phyloP scores from a whole-genome alignment of 495 filamentous ascomycete species.

The Chaetomium fimeti region DNA sequence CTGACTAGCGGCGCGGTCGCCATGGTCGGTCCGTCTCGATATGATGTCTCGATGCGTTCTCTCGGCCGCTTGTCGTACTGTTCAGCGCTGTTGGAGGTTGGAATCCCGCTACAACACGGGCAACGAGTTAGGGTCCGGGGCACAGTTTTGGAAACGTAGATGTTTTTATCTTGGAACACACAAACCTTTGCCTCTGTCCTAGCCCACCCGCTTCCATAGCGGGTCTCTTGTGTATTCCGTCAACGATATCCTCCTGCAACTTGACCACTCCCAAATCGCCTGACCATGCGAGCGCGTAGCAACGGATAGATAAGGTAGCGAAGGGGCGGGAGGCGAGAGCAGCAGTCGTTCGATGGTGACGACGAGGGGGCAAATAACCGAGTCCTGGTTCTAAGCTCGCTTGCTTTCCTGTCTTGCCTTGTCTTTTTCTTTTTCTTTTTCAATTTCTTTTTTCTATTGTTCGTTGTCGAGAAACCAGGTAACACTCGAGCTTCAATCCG shows the following conservation, averaged over 20 bases:
- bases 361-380: background rate
- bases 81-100: conserved; percentile 36
- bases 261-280: background rate
- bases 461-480: conserved; percentile 5
- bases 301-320: background rate
- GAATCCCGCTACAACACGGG: conserved; percentile 31
- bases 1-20: conserved; percentile 48
- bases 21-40: conserved; percentile 44
- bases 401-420: background rate
- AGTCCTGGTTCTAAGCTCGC: background rate
- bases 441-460: background rate
- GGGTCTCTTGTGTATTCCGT: conserved; percentile 30
- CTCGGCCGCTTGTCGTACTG: conserved; percentile 39
- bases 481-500: conserved; percentile 4
- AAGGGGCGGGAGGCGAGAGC: background rate
- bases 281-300: conserved; percentile 20
- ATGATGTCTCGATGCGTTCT: conserved; percentile 38
- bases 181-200: conserved; percentile 52
- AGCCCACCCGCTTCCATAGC: conserved; percentile 55
- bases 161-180: conserved; percentile 20
- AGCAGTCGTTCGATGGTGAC: background rate
- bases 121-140: conserved; percentile 21
- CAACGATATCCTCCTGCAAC: conserved; percentile 21
- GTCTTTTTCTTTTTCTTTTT: background rate
- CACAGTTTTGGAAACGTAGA: background rate